Percentiles rank a stretch among this genome's conserved stretches.
Conservation (phyloP, 2,329 filamentous ascomycete species). For the Ploettnerulaceae sp. region DNA sequence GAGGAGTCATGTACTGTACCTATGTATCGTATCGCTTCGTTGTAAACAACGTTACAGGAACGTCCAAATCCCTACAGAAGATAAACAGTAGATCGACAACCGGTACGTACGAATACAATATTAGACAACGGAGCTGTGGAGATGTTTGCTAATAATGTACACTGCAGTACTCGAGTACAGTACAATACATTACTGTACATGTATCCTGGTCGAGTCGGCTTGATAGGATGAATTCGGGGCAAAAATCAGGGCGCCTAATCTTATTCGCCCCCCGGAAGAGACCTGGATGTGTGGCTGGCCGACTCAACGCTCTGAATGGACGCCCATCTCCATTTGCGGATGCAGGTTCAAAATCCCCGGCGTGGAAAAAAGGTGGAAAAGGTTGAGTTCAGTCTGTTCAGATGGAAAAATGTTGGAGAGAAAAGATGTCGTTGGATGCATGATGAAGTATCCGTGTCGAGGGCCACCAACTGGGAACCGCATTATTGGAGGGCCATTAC, state of each 20-base stretch:
- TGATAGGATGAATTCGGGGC: slow-evolving; percentile 22
- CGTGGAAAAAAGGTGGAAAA: neutral
- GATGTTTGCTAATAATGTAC: neutral
- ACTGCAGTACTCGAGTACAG: neutral
- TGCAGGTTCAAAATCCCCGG: slow-evolving; percentile 12
- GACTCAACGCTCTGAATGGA: slow-evolving; percentile 13
- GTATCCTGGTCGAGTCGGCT: slow-evolving; percentile 7
- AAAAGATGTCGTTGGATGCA: slow-evolving; percentile 8
- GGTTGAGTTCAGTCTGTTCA: neutral
- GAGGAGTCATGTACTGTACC: too few relatives aligned
- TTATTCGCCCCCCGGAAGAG: slow-evolving; percentile 13
- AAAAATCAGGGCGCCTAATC: slow-evolving; percentile 24
- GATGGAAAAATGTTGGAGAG: neutral
- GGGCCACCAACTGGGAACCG: slow-evolving; percentile 5
- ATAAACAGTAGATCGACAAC: too few relatives aligned
- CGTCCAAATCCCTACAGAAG: too few relatives aligned
- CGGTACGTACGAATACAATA: too few relatives aligned
- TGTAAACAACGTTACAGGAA: too few relatives aligned
- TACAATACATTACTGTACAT: slow-evolving; percentile 6
- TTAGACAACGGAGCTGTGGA: too few relatives aligned
- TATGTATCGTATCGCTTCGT: too few relatives aligned
- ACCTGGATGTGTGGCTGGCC: slow-evolving; percentile 17
- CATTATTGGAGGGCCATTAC: too few relatives aligned
- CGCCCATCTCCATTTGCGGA: slow-evolving; percentile 8
- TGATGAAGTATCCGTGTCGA: slow-evolving; percentile 12